phyloP scores from a whole-genome alignment of 306 rosid species.

The Citrullus amarus region DNA sequence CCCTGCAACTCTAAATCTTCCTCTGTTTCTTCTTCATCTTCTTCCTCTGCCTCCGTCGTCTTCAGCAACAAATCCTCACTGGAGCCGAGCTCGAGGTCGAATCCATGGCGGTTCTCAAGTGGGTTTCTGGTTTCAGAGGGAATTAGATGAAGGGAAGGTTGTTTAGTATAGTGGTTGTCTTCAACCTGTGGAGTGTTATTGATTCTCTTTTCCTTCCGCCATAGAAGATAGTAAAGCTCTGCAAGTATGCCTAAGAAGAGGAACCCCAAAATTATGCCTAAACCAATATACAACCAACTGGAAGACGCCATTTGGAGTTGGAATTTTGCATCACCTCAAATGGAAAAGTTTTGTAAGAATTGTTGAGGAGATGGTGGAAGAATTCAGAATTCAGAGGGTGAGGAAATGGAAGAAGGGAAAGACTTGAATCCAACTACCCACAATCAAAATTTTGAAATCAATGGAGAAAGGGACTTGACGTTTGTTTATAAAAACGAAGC shows the following conservation, averaged over 20 bases:
- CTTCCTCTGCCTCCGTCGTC: constrained; percentile 31
- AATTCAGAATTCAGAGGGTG: no score
- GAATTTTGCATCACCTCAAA: background rate
- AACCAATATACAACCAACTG: background rate
- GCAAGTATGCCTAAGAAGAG: background rate
- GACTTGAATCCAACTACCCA: no score
- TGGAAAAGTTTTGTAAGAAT: background rate
- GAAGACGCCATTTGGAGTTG: background rate
- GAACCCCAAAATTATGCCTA: background rate
- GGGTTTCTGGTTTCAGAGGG: background rate
- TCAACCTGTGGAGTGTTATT: background rate
- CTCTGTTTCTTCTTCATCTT: background rate
- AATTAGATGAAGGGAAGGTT: background rate
- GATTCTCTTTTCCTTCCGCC: background rate
- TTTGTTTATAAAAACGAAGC: no score
- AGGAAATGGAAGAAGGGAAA: no score
- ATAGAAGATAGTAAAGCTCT: constrained; percentile 3
- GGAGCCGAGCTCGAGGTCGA: constrained; percentile 31
- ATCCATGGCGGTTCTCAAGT: constrained; percentile 18
- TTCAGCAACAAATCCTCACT: constrained; percentile 30
- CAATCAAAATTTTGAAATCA: no score
- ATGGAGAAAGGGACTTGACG: no score
- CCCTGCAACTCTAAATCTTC: constrained; percentile 64
- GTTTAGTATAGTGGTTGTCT: background rate
- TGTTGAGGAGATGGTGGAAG: no score